phyloP scores from a whole-genome alignment of 257 asterid genomes.

The Scutellaria minor region DNA sequence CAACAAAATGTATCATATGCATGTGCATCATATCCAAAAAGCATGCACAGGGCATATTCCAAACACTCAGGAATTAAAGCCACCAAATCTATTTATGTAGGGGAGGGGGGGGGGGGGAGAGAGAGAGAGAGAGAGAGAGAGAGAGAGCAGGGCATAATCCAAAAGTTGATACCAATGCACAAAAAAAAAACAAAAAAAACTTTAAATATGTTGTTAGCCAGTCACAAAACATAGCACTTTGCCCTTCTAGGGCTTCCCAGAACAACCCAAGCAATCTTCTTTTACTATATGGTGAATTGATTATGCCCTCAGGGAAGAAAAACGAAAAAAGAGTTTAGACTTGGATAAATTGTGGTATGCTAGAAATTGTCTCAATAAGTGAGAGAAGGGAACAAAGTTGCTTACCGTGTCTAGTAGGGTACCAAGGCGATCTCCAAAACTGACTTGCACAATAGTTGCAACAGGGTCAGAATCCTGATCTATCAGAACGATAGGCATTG shows the following conservation, averaged over 20 bases:
- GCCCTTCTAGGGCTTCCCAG: background rate
- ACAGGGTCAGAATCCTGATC: constrained; percentile 89
- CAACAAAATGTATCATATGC: background rate
- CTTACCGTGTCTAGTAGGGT: constrained; percentile 92
- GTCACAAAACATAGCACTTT: background rate
- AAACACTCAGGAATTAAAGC: too few species aligned
- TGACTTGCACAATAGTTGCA: constrained; percentile 85
- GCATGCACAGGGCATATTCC: background rate
- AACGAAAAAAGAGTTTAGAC: background rate
- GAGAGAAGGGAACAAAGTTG: constrained; percentile 6
- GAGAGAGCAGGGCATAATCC: too few species aligned
- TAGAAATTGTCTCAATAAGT: constrained; percentile 12
- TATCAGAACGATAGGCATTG: constrained; percentile 86
- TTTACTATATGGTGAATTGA: background rate
- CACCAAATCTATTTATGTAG: too few species aligned
- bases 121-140: too few species aligned
- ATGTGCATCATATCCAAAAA: background rate
- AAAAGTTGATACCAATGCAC: too few species aligned
- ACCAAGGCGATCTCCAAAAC: constrained; percentile 99
- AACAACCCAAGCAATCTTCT: constrained; percentile 3
- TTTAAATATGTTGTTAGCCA: too few species aligned
- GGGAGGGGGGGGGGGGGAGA: too few species aligned
- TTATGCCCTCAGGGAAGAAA: constrained; percentile 10
- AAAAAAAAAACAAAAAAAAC: too few species aligned
- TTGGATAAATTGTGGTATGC: background rate